phyloP scores from a whole-genome alignment of 768 basidiomycete genomes.

The Boletus subcaerulescens region DNA sequence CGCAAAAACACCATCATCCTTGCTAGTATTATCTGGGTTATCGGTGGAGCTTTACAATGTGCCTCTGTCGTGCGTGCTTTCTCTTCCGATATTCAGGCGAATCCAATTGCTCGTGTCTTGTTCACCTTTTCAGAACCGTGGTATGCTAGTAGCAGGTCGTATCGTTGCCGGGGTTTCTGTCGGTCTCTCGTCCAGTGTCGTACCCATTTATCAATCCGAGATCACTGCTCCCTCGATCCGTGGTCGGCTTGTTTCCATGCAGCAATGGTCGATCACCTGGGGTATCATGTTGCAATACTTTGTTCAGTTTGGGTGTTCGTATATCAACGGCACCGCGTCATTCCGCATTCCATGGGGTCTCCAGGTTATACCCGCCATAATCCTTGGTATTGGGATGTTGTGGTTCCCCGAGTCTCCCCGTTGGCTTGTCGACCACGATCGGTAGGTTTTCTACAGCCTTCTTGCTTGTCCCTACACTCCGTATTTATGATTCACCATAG shows the following conservation, averaged over 20 bases:
- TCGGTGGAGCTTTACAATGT: constrained; percentile 71
- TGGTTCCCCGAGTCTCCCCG: constrained; percentile 70
- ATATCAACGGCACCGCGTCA: constrained; percentile 62
- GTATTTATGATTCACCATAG: constrained; percentile 11
- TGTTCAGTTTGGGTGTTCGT: constrained; percentile 69
- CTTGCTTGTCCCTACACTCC: neutral
- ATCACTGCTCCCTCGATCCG: constrained; percentile 70
- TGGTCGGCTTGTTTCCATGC: constrained; percentile 71
- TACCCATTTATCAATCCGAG: constrained; percentile 75
- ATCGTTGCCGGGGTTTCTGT: constrained; percentile 67
- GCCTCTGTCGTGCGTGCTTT: constrained; percentile 42
- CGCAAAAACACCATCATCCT: constrained; percentile 66
- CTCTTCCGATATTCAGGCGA: neutral
- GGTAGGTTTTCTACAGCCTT: constrained; percentile 28
- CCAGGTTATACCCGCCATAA: constrained; percentile 73
- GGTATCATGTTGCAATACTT: constrained; percentile 76
- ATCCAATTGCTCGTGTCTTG: neutral
- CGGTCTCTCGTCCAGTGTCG: constrained; percentile 61
- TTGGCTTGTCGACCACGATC: constrained; percentile 63
- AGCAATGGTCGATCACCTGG: constrained; percentile 82
- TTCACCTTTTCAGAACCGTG: constrained; percentile 47
- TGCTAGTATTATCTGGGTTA: constrained; percentile 67
- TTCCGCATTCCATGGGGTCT: constrained; percentile 82
- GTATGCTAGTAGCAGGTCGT: constrained; percentile 73
- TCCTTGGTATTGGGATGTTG: constrained; percentile 66